Percentiles rank a stretch among this genome's conserved stretches.
phyloP scores from a whole-genome alignment of 495 filamentous ascomycete species.

The Penicillium ochrochloron region DNA sequence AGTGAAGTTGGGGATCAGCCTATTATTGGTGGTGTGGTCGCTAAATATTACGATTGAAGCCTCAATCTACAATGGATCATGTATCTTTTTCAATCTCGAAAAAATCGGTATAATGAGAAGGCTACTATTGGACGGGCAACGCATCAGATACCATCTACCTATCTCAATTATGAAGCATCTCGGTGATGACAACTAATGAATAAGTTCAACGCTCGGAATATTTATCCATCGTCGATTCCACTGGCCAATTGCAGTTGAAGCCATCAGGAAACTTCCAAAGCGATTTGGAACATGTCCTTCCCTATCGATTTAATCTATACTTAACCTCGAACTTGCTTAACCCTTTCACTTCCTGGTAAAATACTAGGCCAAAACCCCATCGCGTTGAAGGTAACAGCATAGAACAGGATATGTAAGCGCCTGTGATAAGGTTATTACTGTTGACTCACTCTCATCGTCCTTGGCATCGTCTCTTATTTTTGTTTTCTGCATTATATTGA shows the following conservation, averaged over 20 bases:
- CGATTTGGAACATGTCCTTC: no score
- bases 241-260: no score
- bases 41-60: constrained; percentile 16
- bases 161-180: background rate
- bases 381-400: background rate
- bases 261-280: no score
- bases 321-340: no score
- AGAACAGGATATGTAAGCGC: background rate
- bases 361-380: background rate
- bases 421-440: background rate
- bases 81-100: background rate
- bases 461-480: background rate
- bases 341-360: no score
- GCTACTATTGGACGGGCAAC: background rate
- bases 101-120: background rate
- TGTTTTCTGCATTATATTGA: background rate
- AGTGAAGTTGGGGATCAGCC: constrained; percentile 16
- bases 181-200: no score
- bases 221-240: no score
- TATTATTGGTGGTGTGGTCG: constrained; percentile 17
- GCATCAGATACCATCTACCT: no score
- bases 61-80: background rate
- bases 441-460: background rate
- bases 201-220: no score
- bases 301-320: no score